A percentile compares a stretch with the other conserved stretches of the same genome.
These are phyloP conservation scores for Rhizoctonia solani DNA, from an alignment of 1,284 basidiomycete species.

Conservation along the genomic window DNA sequence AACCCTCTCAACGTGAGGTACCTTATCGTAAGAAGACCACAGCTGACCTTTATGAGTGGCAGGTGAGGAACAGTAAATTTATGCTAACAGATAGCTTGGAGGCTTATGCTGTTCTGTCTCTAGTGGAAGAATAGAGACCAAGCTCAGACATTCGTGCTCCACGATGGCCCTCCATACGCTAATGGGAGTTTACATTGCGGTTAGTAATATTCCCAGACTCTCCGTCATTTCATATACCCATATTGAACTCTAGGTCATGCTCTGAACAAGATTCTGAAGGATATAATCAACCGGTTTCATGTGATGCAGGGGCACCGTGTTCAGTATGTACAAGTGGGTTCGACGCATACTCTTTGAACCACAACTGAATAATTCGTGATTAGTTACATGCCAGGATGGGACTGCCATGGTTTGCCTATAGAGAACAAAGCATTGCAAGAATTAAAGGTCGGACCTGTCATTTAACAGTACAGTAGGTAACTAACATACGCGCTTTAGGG, in stretches of 20 bases:
- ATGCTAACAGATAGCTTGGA: not conserved
- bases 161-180: constrained; percentile 98
- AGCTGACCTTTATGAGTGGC: constrained; percentile 81
- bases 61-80: constrained; percentile 58
- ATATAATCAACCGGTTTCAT: constrained; percentile 92
- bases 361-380: not conserved
- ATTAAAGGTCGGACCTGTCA: constrained; percentile 58
- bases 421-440: constrained; percentile 88
- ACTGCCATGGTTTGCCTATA: constrained; percentile 97
- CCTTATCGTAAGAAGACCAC: constrained; percentile 69
- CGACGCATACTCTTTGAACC: not conserved
- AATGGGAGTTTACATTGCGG: constrained; percentile 97
- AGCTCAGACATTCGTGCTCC: constrained; percentile 74
- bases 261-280: constrained; percentile 96
- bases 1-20: constrained; percentile 66
- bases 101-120: not conserved
- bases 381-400: constrained; percentile 96
- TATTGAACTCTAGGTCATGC: constrained; percentile 74
- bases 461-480: not conserved
- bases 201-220: constrained; percentile 46
- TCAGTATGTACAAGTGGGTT: constrained; percentile 60
- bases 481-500: constrained; percentile 33
- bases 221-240: not conserved
- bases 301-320: constrained; percentile 78
- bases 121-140: constrained; percentile 68